These are phyloP conservation scores for Scytalidium lignicola DNA, from an alignment of 2,329 filamentous ascomycete genomes.

Conservation along the genomic window DNA sequence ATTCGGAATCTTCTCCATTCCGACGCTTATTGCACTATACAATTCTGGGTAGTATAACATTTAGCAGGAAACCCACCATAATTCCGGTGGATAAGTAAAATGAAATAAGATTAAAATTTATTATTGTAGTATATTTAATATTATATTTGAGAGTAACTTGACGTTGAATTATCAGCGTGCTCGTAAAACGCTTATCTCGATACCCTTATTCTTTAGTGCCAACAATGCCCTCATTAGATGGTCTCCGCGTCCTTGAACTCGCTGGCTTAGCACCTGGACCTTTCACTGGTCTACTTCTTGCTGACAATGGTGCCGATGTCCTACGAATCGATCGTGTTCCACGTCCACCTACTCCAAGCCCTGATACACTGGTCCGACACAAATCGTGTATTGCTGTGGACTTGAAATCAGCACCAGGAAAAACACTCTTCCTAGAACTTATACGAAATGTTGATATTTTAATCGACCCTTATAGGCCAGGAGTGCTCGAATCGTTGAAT, in stretches of 20 bases:
- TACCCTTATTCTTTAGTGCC: no score
- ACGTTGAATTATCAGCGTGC: no score
- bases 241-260: conserved; percentile 54
- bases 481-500: conserved; percentile 75
- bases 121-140: no score
- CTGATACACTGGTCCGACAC: no score
- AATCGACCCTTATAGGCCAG: conserved; percentile 86
- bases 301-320: conserved; percentile 84
- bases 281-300: conserved; percentile 81
- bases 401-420: conserved; percentile 60
- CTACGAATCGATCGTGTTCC: conserved; percentile 73
- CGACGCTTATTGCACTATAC: no score
- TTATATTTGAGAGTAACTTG: no score
- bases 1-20: no score
- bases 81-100: no score
- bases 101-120: no score
- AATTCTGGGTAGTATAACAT: no score
- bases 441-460: conserved; percentile 63
- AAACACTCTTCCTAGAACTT: conserved; percentile 59
- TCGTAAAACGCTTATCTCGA: no score
- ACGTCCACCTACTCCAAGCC: conserved; percentile 31
- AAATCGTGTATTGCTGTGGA: conserved; percentile 50
- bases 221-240: conserved; percentile 43
- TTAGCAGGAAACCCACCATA: no score
- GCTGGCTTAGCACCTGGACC: conserved; percentile 63